These are phyloP conservation scores for Recurvomyces mirabilis DNA, from an alignment of 495 filamentous ascomycete species.

Conservation along the genomic window DNA sequence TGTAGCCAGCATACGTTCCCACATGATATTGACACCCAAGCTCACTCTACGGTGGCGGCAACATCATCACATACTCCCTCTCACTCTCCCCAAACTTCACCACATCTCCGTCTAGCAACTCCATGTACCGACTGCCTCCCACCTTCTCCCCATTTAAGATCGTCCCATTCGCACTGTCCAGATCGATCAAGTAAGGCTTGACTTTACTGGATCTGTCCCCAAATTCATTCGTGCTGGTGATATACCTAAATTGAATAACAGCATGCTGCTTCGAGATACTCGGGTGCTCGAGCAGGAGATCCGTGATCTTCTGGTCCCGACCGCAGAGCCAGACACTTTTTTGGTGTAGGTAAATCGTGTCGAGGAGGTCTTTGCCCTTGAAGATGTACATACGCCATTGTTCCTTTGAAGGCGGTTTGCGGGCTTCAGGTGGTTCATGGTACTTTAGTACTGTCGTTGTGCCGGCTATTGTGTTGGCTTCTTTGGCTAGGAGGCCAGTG, in stretches of 20 bases:
- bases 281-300: slow-evolving; percentile 76
- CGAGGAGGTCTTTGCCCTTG: slow-evolving; percentile 67
- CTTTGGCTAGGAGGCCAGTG: slow-evolving; percentile 73
- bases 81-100: slow-evolving; percentile 77
- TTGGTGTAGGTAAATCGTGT: slow-evolving; percentile 61
- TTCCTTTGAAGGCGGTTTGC: slow-evolving; percentile 68
- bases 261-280: slow-evolving; percentile 93
- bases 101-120: slow-evolving; percentile 79
- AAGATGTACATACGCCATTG: slow-evolving; percentile 89
- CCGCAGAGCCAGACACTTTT: slow-evolving; percentile 88
- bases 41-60: slow-evolving; percentile 29
- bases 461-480: slow-evolving; percentile 71
- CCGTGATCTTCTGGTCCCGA: slow-evolving; percentile 64
- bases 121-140: slow-evolving; percentile 67
- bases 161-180: slow-evolving; percentile 91
- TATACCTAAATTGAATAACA: slow-evolving; percentile 82
- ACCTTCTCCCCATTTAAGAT: slow-evolving; percentile 63
- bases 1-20: too few species aligned
- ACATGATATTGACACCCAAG: too few species aligned
- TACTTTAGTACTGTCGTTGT: slow-evolving; percentile 75
- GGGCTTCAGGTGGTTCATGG: slow-evolving; percentile 85
- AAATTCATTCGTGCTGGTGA: slow-evolving; percentile 71
- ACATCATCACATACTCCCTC: slow-evolving; percentile 41
- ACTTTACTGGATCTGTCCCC: slow-evolving; percentile 73
- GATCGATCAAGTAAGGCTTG: slow-evolving; percentile 81